phyloP scores from a whole-genome alignment of 805 yeast species.

The Yamadazyma laniorum region DNA sequence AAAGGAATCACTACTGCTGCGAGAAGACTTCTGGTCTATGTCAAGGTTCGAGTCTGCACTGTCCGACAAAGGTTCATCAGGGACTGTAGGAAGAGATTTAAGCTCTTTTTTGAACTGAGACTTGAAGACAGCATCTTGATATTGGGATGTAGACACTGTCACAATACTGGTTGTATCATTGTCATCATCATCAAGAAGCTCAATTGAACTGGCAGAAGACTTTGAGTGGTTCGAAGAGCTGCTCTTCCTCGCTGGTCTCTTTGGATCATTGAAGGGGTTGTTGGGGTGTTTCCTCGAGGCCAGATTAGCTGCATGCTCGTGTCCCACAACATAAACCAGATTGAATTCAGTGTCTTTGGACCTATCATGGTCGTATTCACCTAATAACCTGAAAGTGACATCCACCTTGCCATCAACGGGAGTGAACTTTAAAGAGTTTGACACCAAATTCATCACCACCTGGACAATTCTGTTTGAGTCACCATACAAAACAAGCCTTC shows the following conservation, averaged over 20 bases:
- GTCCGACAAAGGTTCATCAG: constrained; percentile 5
- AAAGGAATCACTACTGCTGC: background rate
- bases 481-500: constrained; percentile 71
- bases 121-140: constrained; percentile 36
- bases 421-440: constrained; percentile 89
- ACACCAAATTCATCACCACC: constrained; percentile 87
- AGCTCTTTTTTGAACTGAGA: constrained; percentile 29
- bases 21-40: background rate
- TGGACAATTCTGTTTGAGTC: constrained; percentile 90
- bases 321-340: constrained; percentile 42
- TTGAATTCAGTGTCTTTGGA: constrained; percentile 43
- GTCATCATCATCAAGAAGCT: background rate
- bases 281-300: constrained; percentile 1
- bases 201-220: background rate
- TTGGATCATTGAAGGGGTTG: constrained; percentile 2
- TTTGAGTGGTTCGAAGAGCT: background rate
- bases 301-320: constrained; percentile 13
- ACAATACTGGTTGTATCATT: constrained; percentile 27
- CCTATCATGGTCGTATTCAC: constrained; percentile 61
- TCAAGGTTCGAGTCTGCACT: background rate
- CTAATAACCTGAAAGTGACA: constrained; percentile 60
- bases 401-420: constrained; percentile 82
- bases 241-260: background rate
- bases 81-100: constrained; percentile 24
- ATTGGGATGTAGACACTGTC: constrained; percentile 39